Conservation (phyloP, 2,329 filamentous ascomycete species). For the Penicillium sp. region DNA sequence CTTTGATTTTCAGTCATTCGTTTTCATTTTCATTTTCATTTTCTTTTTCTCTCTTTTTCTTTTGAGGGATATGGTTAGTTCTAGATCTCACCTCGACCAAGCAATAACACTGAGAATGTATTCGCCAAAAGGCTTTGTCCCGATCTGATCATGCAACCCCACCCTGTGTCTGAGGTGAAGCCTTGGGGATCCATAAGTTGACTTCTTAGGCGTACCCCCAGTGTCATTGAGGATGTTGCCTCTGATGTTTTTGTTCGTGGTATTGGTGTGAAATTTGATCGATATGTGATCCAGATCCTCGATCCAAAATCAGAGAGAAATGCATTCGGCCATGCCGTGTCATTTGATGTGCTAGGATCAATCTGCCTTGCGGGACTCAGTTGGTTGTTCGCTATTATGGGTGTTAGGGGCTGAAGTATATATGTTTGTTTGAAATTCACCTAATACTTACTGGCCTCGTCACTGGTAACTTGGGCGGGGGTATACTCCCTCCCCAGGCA, state of each 20-base stretch:
- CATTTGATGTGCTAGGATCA: slow-evolving; percentile 5
- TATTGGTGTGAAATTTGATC: slow-evolving; percentile 81
- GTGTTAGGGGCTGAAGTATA: not conserved
- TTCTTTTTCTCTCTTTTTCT: too few species aligned
- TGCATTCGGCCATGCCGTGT: slow-evolving; percentile 66
- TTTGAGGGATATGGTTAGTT: too few species aligned
- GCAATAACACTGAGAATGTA: slow-evolving; percentile 66
- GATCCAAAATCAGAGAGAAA: slow-evolving; percentile 95
- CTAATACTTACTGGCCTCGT: not conserved
- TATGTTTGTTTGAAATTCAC: not conserved
- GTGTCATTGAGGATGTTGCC: slow-evolving; percentile 69
- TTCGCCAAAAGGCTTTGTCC: slow-evolving; percentile 93
- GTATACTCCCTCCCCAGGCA: slow-evolving; percentile 67
- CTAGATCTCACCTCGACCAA: slow-evolving; percentile 69
- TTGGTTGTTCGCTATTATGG: not conserved
- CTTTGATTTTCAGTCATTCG: too few species aligned
- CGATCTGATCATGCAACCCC: slow-evolving; percentile 98
- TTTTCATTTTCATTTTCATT: too few species aligned
- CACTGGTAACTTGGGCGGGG: slow-evolving; percentile 7
- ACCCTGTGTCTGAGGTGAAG: slow-evolving; percentile 91
- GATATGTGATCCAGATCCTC: slow-evolving; percentile 93
- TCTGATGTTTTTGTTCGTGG: slow-evolving; percentile 73
- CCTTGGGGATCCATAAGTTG: slow-evolving; percentile 74
- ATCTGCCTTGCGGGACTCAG: not conserved
- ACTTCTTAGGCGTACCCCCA: slow-evolving; percentile 79